These are phyloP conservation scores for Magnolia kwangsiensis DNA, from an alignment of 164 flowering plant species.

Conservation along the genomic window DNA sequence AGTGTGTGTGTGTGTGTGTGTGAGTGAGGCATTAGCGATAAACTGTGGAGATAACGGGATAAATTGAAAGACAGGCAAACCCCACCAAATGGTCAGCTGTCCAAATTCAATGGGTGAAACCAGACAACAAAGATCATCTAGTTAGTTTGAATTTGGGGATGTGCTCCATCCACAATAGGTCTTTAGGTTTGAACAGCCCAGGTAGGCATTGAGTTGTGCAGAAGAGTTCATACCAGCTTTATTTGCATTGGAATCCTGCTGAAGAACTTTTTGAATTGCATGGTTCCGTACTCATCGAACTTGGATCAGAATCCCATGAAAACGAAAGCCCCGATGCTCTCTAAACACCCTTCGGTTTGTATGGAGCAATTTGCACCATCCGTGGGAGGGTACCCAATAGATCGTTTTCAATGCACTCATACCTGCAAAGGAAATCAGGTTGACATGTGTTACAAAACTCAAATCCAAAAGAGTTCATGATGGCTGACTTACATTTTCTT, in stretches of 20 bases:
- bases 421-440: slow-evolving; percentile 45
- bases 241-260: slow-evolving; percentile 7
- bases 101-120: too few species aligned
- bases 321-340: slow-evolving; percentile 49
- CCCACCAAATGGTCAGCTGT: too few species aligned
- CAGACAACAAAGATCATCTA: too few species aligned
- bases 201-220: neutral
- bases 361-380: slow-evolving; percentile 62
- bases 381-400: slow-evolving; percentile 51
- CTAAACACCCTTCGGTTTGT: slow-evolving; percentile 67
- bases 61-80: too few species aligned
- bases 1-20: too few species aligned
- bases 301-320: neutral
- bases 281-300: too few species aligned
- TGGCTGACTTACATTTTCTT: slow-evolving; percentile 40
- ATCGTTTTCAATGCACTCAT: slow-evolving; percentile 81
- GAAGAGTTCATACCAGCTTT: slow-evolving; percentile 7
- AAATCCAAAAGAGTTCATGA: neutral
- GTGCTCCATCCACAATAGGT: too few species aligned
- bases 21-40: too few species aligned
- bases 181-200: too few species aligned
- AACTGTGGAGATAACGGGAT: too few species aligned
- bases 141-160: too few species aligned
- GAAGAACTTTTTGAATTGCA: slow-evolving; percentile 4
- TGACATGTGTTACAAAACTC: neutral